phyloP scores from a whole-genome alignment of 306 rosid genomes.

The Vachellia pachyceras region DNA sequence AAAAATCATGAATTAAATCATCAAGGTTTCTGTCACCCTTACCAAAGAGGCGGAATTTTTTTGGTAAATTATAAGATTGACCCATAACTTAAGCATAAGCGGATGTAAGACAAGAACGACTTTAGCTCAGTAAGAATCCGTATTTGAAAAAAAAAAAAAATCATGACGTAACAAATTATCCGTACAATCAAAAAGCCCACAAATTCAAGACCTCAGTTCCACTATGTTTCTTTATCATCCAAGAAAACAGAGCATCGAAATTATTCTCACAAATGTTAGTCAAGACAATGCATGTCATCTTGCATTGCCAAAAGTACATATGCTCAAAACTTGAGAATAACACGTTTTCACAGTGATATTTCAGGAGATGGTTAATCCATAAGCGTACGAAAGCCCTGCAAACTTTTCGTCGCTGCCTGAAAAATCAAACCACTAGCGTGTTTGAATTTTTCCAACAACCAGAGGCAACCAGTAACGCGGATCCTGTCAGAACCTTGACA shows the following conservation, averaged over 20 bases:
- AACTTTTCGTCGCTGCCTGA: background rate
- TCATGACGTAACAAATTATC: background rate
- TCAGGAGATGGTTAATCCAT: too few species aligned
- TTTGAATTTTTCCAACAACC: background rate
- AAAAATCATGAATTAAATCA: too few species aligned
- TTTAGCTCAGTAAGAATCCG: background rate
- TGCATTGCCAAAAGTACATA: too few species aligned
- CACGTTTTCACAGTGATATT: too few species aligned
- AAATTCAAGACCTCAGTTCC: background rate
- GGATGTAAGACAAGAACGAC: background rate
- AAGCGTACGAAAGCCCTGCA: background rate
- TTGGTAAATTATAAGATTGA: too few species aligned
- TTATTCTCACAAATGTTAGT: constrained; percentile 1
- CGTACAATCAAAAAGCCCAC: background rate
- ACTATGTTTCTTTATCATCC: background rate
- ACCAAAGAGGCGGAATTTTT: too few species aligned
- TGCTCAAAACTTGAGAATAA: too few species aligned
- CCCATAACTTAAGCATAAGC: too few species aligned
- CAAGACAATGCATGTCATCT: background rate
- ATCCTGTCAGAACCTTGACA: background rate
- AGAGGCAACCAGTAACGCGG: background rate
- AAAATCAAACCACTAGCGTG: background rate
- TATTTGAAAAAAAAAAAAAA: background rate
- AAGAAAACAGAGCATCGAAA: background rate
- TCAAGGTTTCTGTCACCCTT: too few species aligned